Evolutionary conservation across 495 filamentous ascomycete genomes (phyloP).

Genomic region (Neurospora discreta): DNA sequence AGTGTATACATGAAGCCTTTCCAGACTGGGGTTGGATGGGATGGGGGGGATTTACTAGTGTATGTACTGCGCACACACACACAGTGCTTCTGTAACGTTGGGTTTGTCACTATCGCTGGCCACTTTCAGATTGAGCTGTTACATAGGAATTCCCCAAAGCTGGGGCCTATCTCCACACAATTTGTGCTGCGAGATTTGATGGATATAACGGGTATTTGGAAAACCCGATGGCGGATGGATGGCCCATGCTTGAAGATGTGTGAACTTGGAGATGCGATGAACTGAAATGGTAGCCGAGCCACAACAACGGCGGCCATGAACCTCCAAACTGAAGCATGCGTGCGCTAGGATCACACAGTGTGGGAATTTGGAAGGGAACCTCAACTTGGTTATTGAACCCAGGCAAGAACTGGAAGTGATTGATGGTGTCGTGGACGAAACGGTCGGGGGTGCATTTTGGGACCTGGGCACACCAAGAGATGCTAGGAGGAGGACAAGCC

Average conservation of each 20-base stretch:
- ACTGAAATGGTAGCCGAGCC: not conserved
- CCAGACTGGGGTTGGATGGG: not conserved
- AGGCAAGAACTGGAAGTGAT: not conserved
- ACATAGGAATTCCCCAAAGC: not conserved
- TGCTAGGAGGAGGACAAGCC: not conserved
- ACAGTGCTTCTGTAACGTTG: not conserved
- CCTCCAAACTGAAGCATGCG: no score
- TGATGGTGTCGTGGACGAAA: not conserved
- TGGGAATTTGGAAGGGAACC: not conserved
- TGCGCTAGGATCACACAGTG: not conserved
- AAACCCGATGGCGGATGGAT: not conserved
- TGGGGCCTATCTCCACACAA: not conserved
- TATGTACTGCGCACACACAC: not conserved
- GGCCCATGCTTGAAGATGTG: not conserved
- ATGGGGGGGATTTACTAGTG: not conserved
- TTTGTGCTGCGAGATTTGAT: not conserved
- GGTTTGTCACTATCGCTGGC: not conserved
- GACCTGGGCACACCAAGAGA: not conserved
- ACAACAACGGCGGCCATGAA: not conserved
- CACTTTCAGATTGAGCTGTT: not conserved
- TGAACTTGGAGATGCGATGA: not conserved
- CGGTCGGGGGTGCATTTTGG: not conserved
- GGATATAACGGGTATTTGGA: not conserved
- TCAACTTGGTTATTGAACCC: not conserved
- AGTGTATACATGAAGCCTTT: not conserved